Evolutionary conservation across 768 basidiomycete species (phyloP), one percentile per base, ranked within the genome.

Genomic region (Naganishia vaughanmartiniae): DNA sequence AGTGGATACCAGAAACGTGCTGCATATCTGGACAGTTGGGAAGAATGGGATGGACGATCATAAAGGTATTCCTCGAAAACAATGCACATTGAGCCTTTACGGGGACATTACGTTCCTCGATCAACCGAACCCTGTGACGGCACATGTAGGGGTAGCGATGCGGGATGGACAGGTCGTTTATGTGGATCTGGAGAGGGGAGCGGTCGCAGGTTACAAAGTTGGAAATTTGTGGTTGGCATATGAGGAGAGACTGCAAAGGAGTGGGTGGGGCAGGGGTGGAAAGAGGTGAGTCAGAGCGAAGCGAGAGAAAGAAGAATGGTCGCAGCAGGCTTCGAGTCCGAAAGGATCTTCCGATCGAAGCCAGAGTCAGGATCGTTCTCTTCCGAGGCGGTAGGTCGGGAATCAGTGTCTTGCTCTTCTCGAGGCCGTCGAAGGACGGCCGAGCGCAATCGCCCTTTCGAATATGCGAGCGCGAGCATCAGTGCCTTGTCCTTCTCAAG

Each of bases 211-310:
- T 2, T 74, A 75, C 69, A 70, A 70, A 21, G 39, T 90, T 39
- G 88, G 88, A 2, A 92, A 92, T 75, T 82, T 89, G 74, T 94
- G 92, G 93, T 83, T 83, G 26, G 74, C 87, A 34, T 88, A 90
- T 74, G 87, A 90, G 78, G 85, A 88, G 70, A 85, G 82, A 24
- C 85, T 82, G 79, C 83, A 76, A 84, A 30, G 82, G 82, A 79
- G 83, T 80, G 75, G 84, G 74, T 36, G 45, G n/a, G 51, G 34
- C 1, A 66, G 45, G 46, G 48, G 54, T 15, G 15, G 24, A 4
- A 14, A 28, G 46, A 66, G 36, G 65, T 66, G 60, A 65, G 60
- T 65, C 31, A 31, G 17, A 30, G 72, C 31, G 36, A 19, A 69
- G 63, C n/a, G 26, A 21, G 48, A 51, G n/a, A 51, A 26, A 14